Percentiles rank a stretch among this genome's conserved stretches.
These are phyloP conservation scores for Magnaporthiopsis rhizophila DNA, from an alignment of 2,329 filamentous ascomycete species.

Conservation along the genomic window DNA sequence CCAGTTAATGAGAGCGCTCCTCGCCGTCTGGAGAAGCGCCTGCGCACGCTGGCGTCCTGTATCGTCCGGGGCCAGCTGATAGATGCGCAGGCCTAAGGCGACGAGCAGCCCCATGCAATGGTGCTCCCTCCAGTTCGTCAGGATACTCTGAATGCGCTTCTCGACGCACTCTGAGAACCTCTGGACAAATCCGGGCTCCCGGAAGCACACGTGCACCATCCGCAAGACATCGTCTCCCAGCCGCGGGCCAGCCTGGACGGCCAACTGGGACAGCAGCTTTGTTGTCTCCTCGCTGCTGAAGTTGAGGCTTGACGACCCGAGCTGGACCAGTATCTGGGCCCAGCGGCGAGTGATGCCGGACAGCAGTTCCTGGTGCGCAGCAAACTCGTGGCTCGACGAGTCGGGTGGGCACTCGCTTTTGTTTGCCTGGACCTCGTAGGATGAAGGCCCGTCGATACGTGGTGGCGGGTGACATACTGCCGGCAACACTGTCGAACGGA, in stretches of 20 bases:
- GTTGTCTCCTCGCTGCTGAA: conserved; percentile 46
- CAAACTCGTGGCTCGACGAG: conserved; percentile 43
- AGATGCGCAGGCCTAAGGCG: conserved; percentile 36
- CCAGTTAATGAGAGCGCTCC: conserved; percentile 41
- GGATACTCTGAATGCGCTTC: conserved; percentile 33
- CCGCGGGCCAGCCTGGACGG: conserved; percentile 46
- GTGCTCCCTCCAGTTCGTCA: conserved; percentile 49
- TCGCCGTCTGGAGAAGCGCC: conserved; percentile 30
- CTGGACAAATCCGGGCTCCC: conserved; percentile 39
- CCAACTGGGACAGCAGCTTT: conserved; percentile 41
- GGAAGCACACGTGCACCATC: conserved; percentile 39
- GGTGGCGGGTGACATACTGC: conserved; percentile 20
- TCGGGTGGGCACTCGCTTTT: conserved; percentile 37
- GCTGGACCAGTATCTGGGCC: conserved; percentile 33
- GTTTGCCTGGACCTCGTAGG: conserved; percentile 44
- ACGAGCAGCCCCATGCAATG: conserved; percentile 51
- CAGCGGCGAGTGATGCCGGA: conserved; percentile 39
- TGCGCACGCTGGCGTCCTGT: conserved; percentile 13
- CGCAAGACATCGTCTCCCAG: conserved; percentile 27
- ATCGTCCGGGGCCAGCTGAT: conserved; percentile 13
- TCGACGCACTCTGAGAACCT: conserved; percentile 39
- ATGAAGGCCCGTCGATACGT: conserved; percentile 35
- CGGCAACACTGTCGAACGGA: conserved; percentile 24
- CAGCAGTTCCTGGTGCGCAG: conserved; percentile 39
- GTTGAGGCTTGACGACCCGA: conserved; percentile 48